phyloP scores from a whole-genome alignment of 208 protist species.

The Entamoeba histolytica region DNA sequence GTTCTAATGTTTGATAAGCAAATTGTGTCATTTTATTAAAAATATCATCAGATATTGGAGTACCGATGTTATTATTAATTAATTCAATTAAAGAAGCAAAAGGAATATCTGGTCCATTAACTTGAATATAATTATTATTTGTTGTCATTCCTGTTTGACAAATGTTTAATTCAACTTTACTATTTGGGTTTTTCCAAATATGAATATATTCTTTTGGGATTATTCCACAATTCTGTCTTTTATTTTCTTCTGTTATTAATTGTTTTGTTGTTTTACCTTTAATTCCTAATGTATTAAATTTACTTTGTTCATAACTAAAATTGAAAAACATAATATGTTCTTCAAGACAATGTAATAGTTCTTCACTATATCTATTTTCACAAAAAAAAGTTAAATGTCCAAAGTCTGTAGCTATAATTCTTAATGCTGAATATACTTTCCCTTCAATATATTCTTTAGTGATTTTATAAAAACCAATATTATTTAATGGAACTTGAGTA shows the following conservation, averaged over 20 bases:
- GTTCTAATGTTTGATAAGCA: background rate
- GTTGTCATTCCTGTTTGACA: background rate
- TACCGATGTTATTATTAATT: background rate
- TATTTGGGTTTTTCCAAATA: background rate
- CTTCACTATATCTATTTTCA: background rate
- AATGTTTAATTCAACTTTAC: background rate
- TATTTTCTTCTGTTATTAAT: background rate
- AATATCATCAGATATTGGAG: background rate
- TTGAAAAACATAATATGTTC: background rate
- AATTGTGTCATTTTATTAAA: background rate
- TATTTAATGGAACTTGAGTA: background rate
- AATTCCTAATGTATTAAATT: background rate
- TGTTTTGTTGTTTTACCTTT: background rate
- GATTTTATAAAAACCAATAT: background rate
- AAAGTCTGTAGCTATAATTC: background rate
- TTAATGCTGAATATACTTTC: background rate
- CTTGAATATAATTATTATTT: background rate
- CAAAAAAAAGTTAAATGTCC: background rate
- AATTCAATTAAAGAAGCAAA: background rate
- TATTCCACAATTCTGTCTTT: background rate
- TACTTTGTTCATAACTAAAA: background rate
- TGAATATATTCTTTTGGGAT: background rate
- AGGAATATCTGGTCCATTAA: background rate
- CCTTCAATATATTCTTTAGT: background rate
- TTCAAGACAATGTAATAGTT: background rate